These are phyloP conservation scores for Mortierella sp. DNA, from an alignment of 371 early-diverging fungal species.

Conservation along the genomic window DNA sequence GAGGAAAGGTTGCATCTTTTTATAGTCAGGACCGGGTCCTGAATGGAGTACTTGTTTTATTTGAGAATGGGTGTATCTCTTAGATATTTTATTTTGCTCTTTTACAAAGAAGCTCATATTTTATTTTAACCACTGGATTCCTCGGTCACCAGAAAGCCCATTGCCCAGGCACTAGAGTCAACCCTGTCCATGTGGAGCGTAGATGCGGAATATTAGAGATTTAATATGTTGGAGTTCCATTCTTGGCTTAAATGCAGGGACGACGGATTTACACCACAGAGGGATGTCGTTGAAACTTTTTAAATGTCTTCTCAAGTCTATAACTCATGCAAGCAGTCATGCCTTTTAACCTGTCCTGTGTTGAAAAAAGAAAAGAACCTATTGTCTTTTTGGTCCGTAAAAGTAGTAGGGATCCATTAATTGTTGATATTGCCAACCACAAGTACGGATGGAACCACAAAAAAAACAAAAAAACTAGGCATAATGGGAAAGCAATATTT, in stretches of 20 bases:
- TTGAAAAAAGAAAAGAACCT: no score
- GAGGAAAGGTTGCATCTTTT: constrained; percentile 23
- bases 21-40: constrained; percentile 34
- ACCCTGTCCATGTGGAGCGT: neutral
- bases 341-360: no score
- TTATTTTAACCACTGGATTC: constrained; percentile 12
- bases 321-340: neutral
- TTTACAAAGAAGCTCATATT: neutral
- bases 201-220: neutral
- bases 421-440: no score
- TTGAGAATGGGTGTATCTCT: constrained; percentile 5
- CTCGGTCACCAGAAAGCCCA: neutral
- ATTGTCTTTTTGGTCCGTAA: no score
- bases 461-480: no score
- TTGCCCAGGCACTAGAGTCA: no score
- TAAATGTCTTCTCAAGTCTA: neutral
- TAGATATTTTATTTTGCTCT: neutral
- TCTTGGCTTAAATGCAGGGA: constrained; percentile 17
- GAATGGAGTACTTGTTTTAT: constrained; percentile 8
- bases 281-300: neutral
- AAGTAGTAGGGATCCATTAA: no score
- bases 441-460: no score
- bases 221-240: constrained; percentile 1
- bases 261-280: constrained; percentile 7
- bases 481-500: no score